phyloP scores from a whole-genome alignment of 495 filamentous ascomycete species.

The Thermochaetoides thermophila region DNA sequence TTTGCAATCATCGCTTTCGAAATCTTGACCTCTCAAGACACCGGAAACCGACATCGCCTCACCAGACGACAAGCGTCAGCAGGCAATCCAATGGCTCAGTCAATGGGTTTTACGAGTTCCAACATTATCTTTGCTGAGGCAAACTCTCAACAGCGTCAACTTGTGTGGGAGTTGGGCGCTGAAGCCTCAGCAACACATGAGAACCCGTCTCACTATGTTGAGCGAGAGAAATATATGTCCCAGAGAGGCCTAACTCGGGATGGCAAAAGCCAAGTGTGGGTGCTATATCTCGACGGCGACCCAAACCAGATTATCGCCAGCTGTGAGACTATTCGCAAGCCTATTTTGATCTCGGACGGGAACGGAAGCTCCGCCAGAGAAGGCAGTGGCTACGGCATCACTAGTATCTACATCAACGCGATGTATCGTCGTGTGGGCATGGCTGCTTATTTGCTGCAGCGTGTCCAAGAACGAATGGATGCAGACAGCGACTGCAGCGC shows the following conservation, averaged over 20 bases:
- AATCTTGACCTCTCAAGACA: no score
- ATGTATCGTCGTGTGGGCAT: conserved; percentile 62
- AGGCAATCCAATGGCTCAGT: conserved; percentile 15
- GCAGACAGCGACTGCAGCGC: conserved; percentile 44
- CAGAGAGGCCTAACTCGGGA: conserved; percentile 42
- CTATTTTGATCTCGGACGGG: conserved; percentile 35
- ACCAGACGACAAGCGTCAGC: conserved; percentile 1
- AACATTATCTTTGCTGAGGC: conserved; percentile 13
- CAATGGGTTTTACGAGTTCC: conserved; percentile 7
- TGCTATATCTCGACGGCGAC: conserved; percentile 40
- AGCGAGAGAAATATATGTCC: conserved; percentile 46
- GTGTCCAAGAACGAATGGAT: conserved; percentile 31
- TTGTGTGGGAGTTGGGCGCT: conserved; percentile 11
- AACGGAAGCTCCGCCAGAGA: conserved; percentile 35
- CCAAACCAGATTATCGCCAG: conserved; percentile 47
- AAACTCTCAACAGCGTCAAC: conserved; percentile 11
- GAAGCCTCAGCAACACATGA: conserved; percentile 9
- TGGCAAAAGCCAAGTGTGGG: conserved; percentile 51
- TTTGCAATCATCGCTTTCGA: no score
- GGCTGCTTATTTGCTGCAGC: conserved; percentile 40
- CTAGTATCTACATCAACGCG: conserved; percentile 66
- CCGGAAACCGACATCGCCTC: no score
- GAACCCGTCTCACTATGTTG: conserved; percentile 43
- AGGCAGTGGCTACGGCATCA: conserved; percentile 56
- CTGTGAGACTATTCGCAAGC: conserved; percentile 69